Conservation (phyloP, 371 early-diverging fungal genomes). For the Haplosporangium sp. region DNA sequence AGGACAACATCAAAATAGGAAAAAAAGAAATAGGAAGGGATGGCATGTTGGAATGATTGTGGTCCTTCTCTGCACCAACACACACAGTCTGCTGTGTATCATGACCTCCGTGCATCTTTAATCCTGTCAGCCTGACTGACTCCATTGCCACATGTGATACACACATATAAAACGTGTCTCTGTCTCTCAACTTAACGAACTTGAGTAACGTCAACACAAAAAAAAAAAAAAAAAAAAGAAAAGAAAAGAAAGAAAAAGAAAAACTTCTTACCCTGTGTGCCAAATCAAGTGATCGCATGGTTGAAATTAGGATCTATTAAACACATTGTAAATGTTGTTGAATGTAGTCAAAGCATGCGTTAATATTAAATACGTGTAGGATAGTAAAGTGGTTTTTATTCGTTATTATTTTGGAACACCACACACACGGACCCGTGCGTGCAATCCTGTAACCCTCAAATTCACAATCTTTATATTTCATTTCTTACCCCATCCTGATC, state of each 20-base stretch:
- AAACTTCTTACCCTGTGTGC: conserved; percentile 35
- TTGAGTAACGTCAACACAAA: not conserved
- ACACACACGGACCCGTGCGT: not conserved
- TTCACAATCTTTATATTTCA: not conserved
- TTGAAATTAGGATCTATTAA: conserved; percentile 47
- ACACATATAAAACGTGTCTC: not conserved
- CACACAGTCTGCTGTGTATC: not conserved
- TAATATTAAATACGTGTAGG: not conserved
- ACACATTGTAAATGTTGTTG: not conserved
- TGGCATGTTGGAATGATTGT: not conserved
- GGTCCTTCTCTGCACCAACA: conserved; percentile 15
- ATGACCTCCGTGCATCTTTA: not conserved
- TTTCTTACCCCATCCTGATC: conserved; percentile 37
- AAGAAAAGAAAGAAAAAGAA: too few relatives aligned
- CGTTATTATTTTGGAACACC: not conserved
- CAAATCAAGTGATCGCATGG: conserved; percentile 51
- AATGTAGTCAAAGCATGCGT: not conserved
- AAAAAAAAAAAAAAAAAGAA: too few relatives aligned
- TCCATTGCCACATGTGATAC: not conserved
- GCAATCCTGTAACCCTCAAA: too few relatives aligned
- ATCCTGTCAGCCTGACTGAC: conserved; percentile 1
- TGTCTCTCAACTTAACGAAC: not conserved
- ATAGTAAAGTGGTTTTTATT: conserved; percentile 5
- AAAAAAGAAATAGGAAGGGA: not conserved
- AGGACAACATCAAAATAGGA: not conserved